Evolutionary conservation across 176 grass and related monocot species (phyloP).

Genomic region (Poa pratensis): DNA sequence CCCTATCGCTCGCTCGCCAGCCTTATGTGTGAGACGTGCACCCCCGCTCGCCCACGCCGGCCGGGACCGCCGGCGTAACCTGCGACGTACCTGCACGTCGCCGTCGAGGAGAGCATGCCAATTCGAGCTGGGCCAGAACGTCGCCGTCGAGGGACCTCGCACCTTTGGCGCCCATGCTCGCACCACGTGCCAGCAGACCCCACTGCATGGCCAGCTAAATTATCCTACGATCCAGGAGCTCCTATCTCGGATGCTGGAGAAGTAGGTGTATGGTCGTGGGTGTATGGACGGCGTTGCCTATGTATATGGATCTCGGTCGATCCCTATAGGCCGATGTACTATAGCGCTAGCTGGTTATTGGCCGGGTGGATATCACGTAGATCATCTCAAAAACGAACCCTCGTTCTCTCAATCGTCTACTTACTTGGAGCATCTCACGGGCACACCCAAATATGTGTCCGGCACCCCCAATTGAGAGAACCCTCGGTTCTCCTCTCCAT

Average conservation of each 20-base stretch:
- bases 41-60: neutral
- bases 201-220: neutral
- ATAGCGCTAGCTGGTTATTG: neutral
- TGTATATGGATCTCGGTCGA: neutral
- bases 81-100: neutral
- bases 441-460: no score
- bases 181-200: neutral
- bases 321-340: neutral
- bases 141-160: neutral
- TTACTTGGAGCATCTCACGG: no score
- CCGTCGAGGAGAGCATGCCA: neutral
- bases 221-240: neutral
- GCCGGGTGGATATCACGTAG: neutral
- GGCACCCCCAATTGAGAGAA: no score
- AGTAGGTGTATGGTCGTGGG: no score
- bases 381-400: no score
- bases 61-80: neutral
- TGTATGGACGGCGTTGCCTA: neutral
- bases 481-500: no score
- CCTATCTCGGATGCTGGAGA: neutral
- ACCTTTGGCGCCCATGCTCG: constrained; percentile 5
- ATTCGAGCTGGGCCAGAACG: neutral
- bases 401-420: no score
- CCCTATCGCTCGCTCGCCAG: neutral
- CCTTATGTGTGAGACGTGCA: neutral